A percentile compares a stretch with the other conserved stretches of the same genome.
phyloP scores from a whole-genome alignment of 805 yeast species.

The Scheffersomyces lignosus region DNA sequence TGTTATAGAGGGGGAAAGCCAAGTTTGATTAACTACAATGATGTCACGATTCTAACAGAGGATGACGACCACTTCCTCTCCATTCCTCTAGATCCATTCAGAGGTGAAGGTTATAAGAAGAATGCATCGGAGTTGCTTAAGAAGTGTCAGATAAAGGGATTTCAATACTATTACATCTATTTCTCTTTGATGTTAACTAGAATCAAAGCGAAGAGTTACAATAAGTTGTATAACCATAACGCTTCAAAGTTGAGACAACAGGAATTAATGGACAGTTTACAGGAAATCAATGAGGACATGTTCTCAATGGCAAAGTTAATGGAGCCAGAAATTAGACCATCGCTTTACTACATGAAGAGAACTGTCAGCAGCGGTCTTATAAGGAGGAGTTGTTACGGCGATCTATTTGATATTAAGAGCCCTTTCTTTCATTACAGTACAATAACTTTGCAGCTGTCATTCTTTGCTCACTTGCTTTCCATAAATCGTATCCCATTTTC shows the following conservation, averaged over 20 bases:
- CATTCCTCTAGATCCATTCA: slow-evolving; percentile 11
- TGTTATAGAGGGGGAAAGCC: slow-evolving; percentile 51
- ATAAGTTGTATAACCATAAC: slow-evolving; percentile 21
- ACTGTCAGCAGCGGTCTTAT: slow-evolving; percentile 6
- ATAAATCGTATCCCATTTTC: slow-evolving; percentile 10
- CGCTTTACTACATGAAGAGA: slow-evolving; percentile 13
- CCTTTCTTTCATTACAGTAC: no score
- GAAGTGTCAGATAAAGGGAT: slow-evolving; percentile 6
- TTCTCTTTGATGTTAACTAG: slow-evolving; percentile 15
- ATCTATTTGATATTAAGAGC: no score
- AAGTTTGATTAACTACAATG: slow-evolving; percentile 43
- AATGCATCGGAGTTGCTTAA: slow-evolving; percentile 4
- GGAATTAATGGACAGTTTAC: slow-evolving; percentile 6
- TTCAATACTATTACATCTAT: slow-evolving; percentile 13
- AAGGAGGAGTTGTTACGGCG: no score
- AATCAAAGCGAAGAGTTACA: slow-evolving; percentile 22
- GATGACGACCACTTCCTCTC: slow-evolving; percentile 12
- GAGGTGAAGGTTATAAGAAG: background rate
- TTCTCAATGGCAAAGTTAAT: slow-evolving; percentile 19
- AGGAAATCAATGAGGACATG: slow-evolving; percentile 29
- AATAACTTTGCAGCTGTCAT: slow-evolving; percentile 21
- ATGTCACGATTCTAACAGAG: slow-evolving; percentile 29
- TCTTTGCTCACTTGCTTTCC: slow-evolving; percentile 29
- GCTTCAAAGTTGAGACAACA: slow-evolving; percentile 7
- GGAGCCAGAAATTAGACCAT: slow-evolving; percentile 12